Base-by-base conservation (phyloP, 1,284 basidiomycete species). In the Ceratobasidium sp. region DNA sequence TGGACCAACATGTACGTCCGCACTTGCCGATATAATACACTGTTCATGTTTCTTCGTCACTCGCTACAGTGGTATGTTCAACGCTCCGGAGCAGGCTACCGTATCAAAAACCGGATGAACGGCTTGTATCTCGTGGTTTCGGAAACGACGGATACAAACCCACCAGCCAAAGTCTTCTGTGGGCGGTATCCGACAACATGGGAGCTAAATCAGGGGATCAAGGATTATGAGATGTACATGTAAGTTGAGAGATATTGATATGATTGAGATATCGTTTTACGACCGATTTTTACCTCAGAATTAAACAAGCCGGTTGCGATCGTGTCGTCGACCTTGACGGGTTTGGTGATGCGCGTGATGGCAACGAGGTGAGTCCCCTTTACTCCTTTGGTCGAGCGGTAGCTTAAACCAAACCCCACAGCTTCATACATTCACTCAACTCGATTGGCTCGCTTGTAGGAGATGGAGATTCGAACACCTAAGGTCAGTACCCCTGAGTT, bases 401-500 rank as follows among this genome's bases (percentile, higher is more conserved):
- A 4, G 33, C 33, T 33, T 33, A 33, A 33, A 12, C 1, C 46
- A 7, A 12, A 48, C 46, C 46, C 9, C 17, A 48, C 40, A 20
- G 28, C 15, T n/a, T 40, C 33, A 40, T 20, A 23, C 13, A 46
- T 4, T 42, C 26, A 20, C 17, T 9, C 23, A 42, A n/a, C 10
- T 40, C 15, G 10, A 23, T 17, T 40, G 15, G n/a, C 33, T n/a
- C 62, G 13, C 38, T n/a, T 5, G 6, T 9, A 33, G 5, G 9
- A 20, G 61, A 44, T 75, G 73, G 73, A 7, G 28, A 13, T 66
- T 75, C 26, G 73, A 75, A 28, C 61, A 46, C 15, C 20, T 75
- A 26, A 64, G 40, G 73, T 75, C 17, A 28, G 73, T 33, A 56
- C 28, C 20, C 33, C 33, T 17, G 40, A 3, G 2, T 9, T 15